Percentiles rank a stretch among this genome's conserved stretches.
These are phyloP conservation scores for Hymenoscyphus scutula DNA, from an alignment of 2,329 filamentous ascomycete genomes.

Conservation along the genomic window DNA sequence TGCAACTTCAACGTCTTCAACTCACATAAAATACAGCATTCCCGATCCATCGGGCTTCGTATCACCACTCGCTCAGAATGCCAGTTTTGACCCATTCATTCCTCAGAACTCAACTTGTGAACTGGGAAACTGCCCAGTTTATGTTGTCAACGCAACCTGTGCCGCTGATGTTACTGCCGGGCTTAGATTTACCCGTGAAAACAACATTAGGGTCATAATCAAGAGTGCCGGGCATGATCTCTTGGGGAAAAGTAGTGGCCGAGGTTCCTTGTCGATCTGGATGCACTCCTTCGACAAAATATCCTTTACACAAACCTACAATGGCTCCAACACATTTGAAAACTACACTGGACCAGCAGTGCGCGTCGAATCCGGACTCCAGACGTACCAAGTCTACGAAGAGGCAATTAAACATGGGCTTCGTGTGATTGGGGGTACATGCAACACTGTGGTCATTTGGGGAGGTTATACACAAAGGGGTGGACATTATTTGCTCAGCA, in stretches of 20 bases:
- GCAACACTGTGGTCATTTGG: background rate
- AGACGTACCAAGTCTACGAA: background rate
- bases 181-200: background rate
- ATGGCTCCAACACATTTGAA: background rate
- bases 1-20: background rate
- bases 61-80: background rate
- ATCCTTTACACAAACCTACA: background rate
- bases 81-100: background rate
- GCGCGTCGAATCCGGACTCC: background rate
- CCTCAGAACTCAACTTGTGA: background rate
- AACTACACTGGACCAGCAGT: background rate
- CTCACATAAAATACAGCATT: background rate
- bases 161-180: background rate
- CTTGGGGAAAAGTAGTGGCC: background rate
- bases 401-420: background rate
- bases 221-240: background rate
- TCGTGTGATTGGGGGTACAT: background rate
- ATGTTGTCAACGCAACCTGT: background rate
- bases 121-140: background rate
- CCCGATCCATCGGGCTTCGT: background rate
- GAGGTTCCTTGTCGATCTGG: background rate
- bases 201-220: background rate
- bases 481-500: background rate
- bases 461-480: background rate
- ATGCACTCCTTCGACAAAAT: background rate